phyloP scores from a whole-genome alignment of 2,329 filamentous ascomycete genomes.

The Raffaelea arxii region DNA sequence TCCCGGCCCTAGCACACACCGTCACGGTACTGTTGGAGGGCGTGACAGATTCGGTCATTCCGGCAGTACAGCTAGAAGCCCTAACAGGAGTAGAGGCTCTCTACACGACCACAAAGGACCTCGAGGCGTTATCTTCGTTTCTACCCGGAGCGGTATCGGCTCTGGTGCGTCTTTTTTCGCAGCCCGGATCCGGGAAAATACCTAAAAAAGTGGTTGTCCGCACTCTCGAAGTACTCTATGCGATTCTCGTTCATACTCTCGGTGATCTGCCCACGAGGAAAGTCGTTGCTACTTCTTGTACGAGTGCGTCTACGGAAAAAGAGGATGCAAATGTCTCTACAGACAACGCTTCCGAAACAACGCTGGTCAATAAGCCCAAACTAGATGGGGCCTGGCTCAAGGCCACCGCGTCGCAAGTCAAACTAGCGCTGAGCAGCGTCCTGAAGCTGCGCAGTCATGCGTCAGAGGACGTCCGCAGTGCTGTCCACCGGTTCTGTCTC shows the following conservation, averaged over 20 bases:
- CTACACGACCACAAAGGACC: constrained; percentile 55
- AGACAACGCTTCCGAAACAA: constrained; percentile 9
- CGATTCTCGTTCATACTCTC: constrained; percentile 44
- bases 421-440: constrained; percentile 69
- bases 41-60: constrained; percentile 52
- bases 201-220: constrained; percentile 53
- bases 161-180: constrained; percentile 64
- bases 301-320: constrained; percentile 27
- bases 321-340: constrained; percentile 1
- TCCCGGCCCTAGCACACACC: constrained; percentile 73
- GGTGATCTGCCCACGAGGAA: constrained; percentile 48
- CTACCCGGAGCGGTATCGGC: constrained; percentile 80
- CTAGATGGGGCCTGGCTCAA: constrained; percentile 56
- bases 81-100: constrained; percentile 54
- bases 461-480: constrained; percentile 55
- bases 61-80: constrained; percentile 62
- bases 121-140: constrained; percentile 71
- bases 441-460: constrained; percentile 66
- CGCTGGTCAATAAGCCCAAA: constrained; percentile 5
- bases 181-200: constrained; percentile 47
- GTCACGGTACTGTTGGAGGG: constrained; percentile 72
- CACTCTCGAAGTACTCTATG: constrained; percentile 48
- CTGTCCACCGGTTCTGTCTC: constrained; percentile 63
- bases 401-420: constrained; percentile 71
- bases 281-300: too few species aligned